These are phyloP conservation scores for Globisporangium camurandrum DNA, from an alignment of 352 stramenopile genomes.

Conservation along the genomic window DNA sequence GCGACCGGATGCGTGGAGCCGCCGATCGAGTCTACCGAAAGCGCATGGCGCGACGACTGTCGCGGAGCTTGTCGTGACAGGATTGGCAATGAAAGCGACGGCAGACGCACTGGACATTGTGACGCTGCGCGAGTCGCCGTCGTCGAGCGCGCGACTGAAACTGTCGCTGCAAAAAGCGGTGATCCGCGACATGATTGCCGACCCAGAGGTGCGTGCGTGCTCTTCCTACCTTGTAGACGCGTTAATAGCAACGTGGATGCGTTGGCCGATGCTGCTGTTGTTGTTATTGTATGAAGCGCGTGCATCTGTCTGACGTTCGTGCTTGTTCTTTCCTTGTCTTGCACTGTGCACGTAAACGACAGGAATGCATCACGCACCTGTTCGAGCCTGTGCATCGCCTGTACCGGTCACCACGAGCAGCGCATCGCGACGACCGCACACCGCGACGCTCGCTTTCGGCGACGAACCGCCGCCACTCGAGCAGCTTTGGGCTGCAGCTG, in stretches of 20 bases:
- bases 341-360: conserved; percentile 1
- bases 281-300: not conserved
- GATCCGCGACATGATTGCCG: conserved; percentile 39
- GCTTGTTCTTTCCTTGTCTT: no score
- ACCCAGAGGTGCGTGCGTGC: conserved; percentile 22
- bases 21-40: conserved; percentile 9
- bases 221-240: no score
- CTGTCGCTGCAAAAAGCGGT: conserved; percentile 34
- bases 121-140: no score
- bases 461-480: not conserved
- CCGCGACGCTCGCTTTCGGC: conserved; percentile 2
- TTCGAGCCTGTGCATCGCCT: conserved; percentile 3
- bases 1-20: conserved; percentile 9
- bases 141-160: conserved; percentile 20
- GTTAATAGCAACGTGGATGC: no score
- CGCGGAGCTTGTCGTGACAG: conserved; percentile 23
- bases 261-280: conserved; percentile 1
- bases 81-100: conserved; percentile 15
- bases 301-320: conserved; percentile 1
- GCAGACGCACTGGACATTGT: conserved; percentile 11
- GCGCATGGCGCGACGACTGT: conserved; percentile 15
- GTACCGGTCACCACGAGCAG: not conserved
- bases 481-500: conserved; percentile 6
- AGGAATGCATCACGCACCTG: conserved; percentile 14
- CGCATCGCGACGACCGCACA: not conserved